Conservation (phyloP, 2,329 filamentous ascomycete species). For the Trichoderma atrobrunneum region DNA sequence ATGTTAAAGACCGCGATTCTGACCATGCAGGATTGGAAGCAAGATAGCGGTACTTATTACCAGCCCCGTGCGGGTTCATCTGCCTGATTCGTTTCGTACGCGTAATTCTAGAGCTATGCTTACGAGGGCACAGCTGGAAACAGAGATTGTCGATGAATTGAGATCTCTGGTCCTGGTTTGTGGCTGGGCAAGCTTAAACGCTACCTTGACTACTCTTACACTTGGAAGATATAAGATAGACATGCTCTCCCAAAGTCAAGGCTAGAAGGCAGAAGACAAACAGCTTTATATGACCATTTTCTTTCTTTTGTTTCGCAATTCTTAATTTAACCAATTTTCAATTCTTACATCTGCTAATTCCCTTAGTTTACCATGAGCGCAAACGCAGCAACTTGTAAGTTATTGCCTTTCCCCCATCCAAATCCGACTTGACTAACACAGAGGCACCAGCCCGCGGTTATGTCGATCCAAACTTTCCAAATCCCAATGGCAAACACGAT, state of each 20-base stretch:
- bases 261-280: not conserved
- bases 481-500: constrained; percentile 44
- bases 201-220: not conserved
- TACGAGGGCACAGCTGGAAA: not conserved
- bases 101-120: not conserved
- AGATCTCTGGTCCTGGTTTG: not conserved
- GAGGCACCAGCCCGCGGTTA: constrained; percentile 34
- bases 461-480: constrained; percentile 52
- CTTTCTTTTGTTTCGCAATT: not conserved
- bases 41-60: not conserved
- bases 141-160: not conserved
- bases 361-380: not conserved
- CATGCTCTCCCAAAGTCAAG: not conserved
- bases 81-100: not conserved
- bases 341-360: not conserved
- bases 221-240: not conserved
- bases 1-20: not conserved
- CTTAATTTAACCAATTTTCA: not conserved
- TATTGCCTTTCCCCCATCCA: not conserved
- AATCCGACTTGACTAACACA: not conserved
- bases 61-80: not conserved
- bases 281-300: not conserved
- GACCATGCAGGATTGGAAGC: not conserved
- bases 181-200: not conserved
- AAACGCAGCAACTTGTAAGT: not conserved